phyloP scores from a whole-genome alignment of 371 early-diverging fungal genomes.

The Smittium mucronatum region DNA sequence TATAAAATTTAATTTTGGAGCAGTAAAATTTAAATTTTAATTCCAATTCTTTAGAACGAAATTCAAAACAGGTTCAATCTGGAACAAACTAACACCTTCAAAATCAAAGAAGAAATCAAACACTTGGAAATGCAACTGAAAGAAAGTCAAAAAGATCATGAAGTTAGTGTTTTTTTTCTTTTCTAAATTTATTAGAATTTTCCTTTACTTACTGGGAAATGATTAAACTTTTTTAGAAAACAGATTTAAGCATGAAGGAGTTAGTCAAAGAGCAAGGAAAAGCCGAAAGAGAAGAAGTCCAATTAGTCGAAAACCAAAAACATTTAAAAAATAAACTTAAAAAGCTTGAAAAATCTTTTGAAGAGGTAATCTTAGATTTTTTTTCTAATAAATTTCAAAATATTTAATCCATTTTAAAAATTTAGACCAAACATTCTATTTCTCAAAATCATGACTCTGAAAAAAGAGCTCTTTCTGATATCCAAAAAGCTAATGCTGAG shows the following conservation, averaged over 20 bases:
- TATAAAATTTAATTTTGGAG: no score
- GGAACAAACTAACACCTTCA: conserved; percentile 38
- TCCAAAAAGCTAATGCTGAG: conserved; percentile 40
- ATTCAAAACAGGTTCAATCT: conserved; percentile 49
- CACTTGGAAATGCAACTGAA: conserved; percentile 17
- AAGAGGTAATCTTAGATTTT: conserved; percentile 31
- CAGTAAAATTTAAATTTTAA: no score
- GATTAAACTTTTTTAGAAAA: conserved; percentile 24
- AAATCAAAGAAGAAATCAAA: conserved; percentile 16
- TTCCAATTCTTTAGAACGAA: conserved; percentile 33
- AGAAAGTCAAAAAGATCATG: conserved; percentile 43
- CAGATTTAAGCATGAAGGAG: conserved; percentile 42
- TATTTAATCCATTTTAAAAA: no score
- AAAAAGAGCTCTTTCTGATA: conserved; percentile 36
- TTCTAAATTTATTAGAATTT: neutral
- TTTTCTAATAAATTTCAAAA: no score
- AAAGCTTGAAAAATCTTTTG: conserved; percentile 45
- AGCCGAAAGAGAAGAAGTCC: conserved; percentile 66
- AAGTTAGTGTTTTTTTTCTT: conserved; percentile 27
- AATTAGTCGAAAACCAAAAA: conserved; percentile 59
- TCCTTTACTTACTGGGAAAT: neutral
- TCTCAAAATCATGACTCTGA: neutral
- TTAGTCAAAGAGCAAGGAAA: conserved; percentile 45
- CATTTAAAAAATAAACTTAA: conserved; percentile 61
- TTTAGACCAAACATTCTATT: neutral